phyloP scores from a whole-genome alignment of 306 rosid genomes.

The Vigna radiata region DNA sequence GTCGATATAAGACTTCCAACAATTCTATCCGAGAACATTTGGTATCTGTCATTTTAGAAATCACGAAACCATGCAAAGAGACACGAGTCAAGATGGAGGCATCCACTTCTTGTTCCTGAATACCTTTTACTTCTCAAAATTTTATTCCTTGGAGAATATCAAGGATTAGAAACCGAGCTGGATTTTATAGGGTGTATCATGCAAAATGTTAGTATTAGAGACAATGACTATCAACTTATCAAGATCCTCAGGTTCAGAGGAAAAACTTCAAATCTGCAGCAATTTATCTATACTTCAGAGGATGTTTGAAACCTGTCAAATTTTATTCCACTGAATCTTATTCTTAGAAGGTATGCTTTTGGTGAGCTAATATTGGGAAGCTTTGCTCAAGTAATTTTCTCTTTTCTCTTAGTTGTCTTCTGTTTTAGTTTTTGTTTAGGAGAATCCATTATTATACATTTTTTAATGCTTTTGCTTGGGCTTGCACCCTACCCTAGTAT shows the following conservation, averaged over 20 bases:
- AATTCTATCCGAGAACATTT: background rate
- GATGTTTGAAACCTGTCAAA: slow-evolving; percentile 32
- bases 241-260: slow-evolving; percentile 6
- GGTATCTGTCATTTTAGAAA: slow-evolving; percentile 32
- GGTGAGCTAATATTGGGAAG: background rate
- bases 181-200: slow-evolving; percentile 36
- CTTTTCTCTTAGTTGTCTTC: background rate
- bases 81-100: slow-evolving; percentile 36
- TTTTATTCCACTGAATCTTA: slow-evolving; percentile 27
- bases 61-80: background rate
- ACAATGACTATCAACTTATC: slow-evolving; percentile 2
- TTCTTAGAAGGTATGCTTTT: slow-evolving; percentile 24
- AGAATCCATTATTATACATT: background rate
- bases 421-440: background rate
- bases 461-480: background rate
- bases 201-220: slow-evolving; percentile 43
- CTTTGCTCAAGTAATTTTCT: slow-evolving; percentile 1
- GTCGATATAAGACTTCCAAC: no score
- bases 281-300: slow-evolving; percentile 6
- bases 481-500: background rate
- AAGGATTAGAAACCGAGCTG: slow-evolving; percentile 36
- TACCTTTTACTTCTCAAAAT: slow-evolving; percentile 40
- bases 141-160: slow-evolving; percentile 34
- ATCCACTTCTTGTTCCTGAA: slow-evolving; percentile 36
- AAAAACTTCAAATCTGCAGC: slow-evolving; percentile 17